These are phyloP conservation scores for Hymenotorrendiella dingleyae DNA, from an alignment of 2,329 filamentous ascomycete genomes.

Conservation along the genomic window DNA sequence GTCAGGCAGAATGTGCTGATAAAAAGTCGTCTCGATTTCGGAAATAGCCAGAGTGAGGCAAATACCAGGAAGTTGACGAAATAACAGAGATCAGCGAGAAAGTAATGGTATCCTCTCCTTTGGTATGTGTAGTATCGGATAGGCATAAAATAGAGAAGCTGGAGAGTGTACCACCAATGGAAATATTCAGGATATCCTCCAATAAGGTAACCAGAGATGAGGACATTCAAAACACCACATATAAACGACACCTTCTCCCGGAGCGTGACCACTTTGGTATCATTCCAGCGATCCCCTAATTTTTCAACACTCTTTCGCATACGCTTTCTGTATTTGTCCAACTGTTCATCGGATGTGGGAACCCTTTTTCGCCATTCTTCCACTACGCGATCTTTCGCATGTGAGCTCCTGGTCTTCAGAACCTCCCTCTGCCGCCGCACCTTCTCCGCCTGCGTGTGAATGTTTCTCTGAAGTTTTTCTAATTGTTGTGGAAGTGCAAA, in stretches of 20 bases:
- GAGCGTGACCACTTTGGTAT: constrained; percentile 79
- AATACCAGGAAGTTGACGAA: constrained; percentile 88
- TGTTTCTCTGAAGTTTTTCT: constrained; percentile 79
- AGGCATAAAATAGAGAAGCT: constrained; percentile 94
- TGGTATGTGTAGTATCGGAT: constrained; percentile 90
- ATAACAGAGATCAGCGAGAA: constrained; percentile 94
- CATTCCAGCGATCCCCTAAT: constrained; percentile 78
- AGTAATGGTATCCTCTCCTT: constrained; percentile 90
- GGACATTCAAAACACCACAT: constrained; percentile 92
- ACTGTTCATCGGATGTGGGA: constrained; percentile 82
- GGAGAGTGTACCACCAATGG: constrained; percentile 85
- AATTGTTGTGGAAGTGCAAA: constrained; percentile 84
- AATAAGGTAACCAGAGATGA: constrained; percentile 90
- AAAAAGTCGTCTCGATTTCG: constrained; percentile 82
- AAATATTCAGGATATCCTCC: constrained; percentile 81
- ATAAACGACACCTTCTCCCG: constrained; percentile 97
- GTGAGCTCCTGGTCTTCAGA: constrained; percentile 66
- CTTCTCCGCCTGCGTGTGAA: constrained; percentile 78
- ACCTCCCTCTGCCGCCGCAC: constrained; percentile 78
- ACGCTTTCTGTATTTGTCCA: constrained; percentile 81
- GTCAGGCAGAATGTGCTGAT: constrained; percentile 88
- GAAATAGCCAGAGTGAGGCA: constrained; percentile 84
- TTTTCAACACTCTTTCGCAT: constrained; percentile 89
- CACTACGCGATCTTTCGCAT: constrained; percentile 82
- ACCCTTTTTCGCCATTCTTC: constrained; percentile 87